Base-by-base conservation (phyloP, 352 stramenopile species). In the Pythium phragmitis region DNA sequence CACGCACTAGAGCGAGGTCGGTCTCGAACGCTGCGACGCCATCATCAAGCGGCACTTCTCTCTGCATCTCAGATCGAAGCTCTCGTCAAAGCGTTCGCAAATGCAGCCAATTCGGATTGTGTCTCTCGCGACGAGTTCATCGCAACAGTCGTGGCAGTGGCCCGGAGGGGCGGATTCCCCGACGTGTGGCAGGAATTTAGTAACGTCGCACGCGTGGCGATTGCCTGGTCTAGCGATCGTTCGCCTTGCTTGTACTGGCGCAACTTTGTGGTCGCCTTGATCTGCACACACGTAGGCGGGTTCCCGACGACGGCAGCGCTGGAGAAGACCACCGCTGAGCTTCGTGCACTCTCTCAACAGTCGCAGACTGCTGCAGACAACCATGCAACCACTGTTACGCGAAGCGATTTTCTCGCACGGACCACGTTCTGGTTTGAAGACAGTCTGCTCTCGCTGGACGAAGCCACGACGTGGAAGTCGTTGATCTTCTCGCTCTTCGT, bases 361-460 rank as follows among this genome's bases (percentile, higher is more conserved):
- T 16, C 36, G 23, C 17, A 30, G 12, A 13, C 2, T 7, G 3
- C 3, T 16, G 21, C 34, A 3, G 19, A 53, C 26, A 1, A 21
- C n/a, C 19, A 2, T n/a, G n/a, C 14, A 7, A 12, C 26, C 9
- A 23, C 1, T 9, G 47, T 65, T 4, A 28, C 52, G 34, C 61
- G 37, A 42, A 12, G 11, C 7, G 52, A 62, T 12, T 89, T 89
- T n/a, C 23, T 58, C 51, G 16, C 30, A 19, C 53, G 64, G 1
- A 51, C 85, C 1, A 76, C 69, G 13, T 53, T 85, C 26, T 87
- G 80, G 78, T 85, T 82, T 56, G 69, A 83, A 57, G 16, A 46
- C 41, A 41, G 45, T 14, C 28, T 13, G 3, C n/a, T 36, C 1
- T 8, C 48, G 11, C 4, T 1, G 1, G n/a, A 36, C 7, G 33